Evolutionary conservation across 805 yeast genomes (phyloP).

Genomic region (Pichia cabralensis): DNA sequence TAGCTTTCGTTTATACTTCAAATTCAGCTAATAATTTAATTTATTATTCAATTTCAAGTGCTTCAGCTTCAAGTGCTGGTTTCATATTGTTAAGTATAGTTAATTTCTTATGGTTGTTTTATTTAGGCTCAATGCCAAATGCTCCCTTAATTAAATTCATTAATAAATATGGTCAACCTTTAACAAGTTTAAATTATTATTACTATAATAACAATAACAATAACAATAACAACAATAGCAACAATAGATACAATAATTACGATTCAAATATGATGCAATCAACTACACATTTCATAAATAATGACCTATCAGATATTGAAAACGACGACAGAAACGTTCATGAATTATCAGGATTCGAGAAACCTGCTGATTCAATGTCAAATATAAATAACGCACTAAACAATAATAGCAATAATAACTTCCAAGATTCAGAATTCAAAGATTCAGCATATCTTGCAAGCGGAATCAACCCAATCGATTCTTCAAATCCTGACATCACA

Average conservation of each 20-base stretch:
- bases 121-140: slow-evolving; percentile 83
- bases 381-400: too few relatives aligned
- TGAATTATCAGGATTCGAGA: slow-evolving; percentile 11
- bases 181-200: slow-evolving; percentile 15
- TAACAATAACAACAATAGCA: too few relatives aligned
- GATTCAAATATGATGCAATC: slow-evolving; percentile 4
- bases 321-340: slow-evolving; percentile 5
- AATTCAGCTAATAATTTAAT: slow-evolving; percentile 76
- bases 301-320: slow-evolving; percentile 1
- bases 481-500: not conserved
- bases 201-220: not conserved
- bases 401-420: not conserved
- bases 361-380: slow-evolving; percentile 3
- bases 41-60: slow-evolving; percentile 52
- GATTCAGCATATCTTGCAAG: slow-evolving; percentile 10
- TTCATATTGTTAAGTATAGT: slow-evolving; percentile 73
- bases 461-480: slow-evolving; percentile 5
- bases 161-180: slow-evolving; percentile 66
- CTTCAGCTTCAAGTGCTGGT: slow-evolving; percentile 89
- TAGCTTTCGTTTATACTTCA: slow-evolving; percentile 77
- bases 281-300: slow-evolving; percentile 1
- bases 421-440: slow-evolving; percentile 3
- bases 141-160: slow-evolving; percentile 80
- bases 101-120: slow-evolving; percentile 77
- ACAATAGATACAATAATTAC: not conserved